These are phyloP conservation scores for Penicillium cinerascens DNA, from an alignment of 495 filamentous ascomycete species.

Conservation along the genomic window DNA sequence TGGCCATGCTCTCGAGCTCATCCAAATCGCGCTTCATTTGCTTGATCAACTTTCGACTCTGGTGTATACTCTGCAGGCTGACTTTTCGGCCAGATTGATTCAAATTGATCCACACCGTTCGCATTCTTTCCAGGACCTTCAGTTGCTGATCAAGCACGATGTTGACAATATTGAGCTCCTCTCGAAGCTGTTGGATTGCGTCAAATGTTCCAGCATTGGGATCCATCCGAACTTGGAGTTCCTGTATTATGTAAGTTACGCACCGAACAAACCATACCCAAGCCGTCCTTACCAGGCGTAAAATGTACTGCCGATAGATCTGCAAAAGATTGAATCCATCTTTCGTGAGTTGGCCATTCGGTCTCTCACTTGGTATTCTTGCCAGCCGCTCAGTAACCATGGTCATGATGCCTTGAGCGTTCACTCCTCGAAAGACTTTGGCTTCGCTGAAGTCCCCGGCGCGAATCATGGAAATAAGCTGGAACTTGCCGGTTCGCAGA, in stretches of 20 bases:
- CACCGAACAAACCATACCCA: no score
- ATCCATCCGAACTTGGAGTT: conserved; percentile 1
- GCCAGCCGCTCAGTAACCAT: conserved; percentile 4
- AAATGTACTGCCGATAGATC: conserved; percentile 1
- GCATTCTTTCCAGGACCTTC: background rate
- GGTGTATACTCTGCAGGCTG: conserved; percentile 2
- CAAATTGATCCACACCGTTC: background rate
- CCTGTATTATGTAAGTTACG: background rate
- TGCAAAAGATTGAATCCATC: conserved; percentile 3
- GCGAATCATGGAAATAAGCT: conserved; percentile 7
- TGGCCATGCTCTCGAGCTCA: conserved; percentile 4
- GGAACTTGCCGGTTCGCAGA: background rate
- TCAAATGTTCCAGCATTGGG: conserved; percentile 6
- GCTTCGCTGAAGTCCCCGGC: conserved; percentile 10
- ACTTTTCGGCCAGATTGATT: background rate
- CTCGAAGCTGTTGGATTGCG: conserved; percentile 5
- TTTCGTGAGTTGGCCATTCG: background rate
- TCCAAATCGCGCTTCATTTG: conserved; percentile 2
- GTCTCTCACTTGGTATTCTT: background rate
- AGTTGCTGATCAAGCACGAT: conserved; percentile 7
- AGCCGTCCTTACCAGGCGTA: background rate
- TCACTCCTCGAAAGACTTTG: conserved; percentile 6
- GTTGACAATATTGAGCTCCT: conserved; percentile 8
- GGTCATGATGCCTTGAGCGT: conserved; percentile 2
- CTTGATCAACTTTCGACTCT: conserved; percentile 1